Evolutionary conservation across 441 rosid species (phyloP).

Genomic region (Eutrema salsugineum): DNA sequence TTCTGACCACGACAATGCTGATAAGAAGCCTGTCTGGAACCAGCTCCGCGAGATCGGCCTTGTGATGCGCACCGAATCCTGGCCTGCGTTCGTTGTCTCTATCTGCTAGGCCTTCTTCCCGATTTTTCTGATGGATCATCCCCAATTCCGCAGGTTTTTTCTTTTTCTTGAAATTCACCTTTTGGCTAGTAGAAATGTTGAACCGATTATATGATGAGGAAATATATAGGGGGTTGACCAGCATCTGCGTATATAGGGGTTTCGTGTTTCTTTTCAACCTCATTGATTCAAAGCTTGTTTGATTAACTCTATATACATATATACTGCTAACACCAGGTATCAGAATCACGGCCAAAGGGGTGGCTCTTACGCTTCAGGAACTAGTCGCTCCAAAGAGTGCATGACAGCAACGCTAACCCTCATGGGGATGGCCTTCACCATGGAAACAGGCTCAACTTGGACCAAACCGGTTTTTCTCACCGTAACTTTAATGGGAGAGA

Average conservation of each 20-base stretch:
- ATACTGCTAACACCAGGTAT: slow-evolving; percentile 1
- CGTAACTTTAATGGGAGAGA: slow-evolving; percentile 58
- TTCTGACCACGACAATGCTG: slow-evolving; percentile 37
- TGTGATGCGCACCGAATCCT: slow-evolving; percentile 71
- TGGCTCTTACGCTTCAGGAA: neutral
- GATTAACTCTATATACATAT: neutral
- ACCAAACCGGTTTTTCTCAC: slow-evolving; percentile 53
- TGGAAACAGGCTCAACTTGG: slow-evolving; percentile 53
- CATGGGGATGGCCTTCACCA: slow-evolving; percentile 25
- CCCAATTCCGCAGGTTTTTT: slow-evolving; percentile 4
- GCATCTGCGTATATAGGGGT: neutral
- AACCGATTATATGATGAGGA: neutral
- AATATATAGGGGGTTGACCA: neutral
- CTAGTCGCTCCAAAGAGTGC: too few species aligned
- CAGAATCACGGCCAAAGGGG: slow-evolving; percentile 18
- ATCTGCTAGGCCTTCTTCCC: slow-evolving; percentile 48
- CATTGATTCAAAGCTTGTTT: neutral
- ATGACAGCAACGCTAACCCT: slow-evolving; percentile 23
- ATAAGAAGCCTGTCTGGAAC: slow-evolving; percentile 70
- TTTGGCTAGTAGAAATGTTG: neutral
- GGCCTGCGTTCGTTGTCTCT: slow-evolving; percentile 87
- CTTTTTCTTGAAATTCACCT: too few species aligned
- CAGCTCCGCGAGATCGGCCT: slow-evolving; percentile 38
- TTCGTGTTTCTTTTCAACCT: neutral
- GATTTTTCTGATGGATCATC: slow-evolving; percentile 42